Conservation (phyloP, 2,329 filamentous ascomycete genomes). For the Magnaporthiopsis rhizophila region DNA sequence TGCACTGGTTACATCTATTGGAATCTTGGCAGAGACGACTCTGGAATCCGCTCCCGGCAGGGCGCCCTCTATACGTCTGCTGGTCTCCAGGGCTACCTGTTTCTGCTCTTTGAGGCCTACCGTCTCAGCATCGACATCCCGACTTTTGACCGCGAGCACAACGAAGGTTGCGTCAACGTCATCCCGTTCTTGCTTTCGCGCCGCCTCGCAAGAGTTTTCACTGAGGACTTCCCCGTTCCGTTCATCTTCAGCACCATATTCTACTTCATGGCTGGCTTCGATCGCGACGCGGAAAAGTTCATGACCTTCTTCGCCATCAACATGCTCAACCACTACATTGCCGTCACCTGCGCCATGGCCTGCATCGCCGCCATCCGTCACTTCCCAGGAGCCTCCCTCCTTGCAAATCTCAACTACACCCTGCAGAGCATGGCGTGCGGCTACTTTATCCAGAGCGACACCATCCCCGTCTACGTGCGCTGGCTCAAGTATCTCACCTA, state of each 20-base stretch:
- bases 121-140: constrained; percentile 67
- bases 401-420: constrained; percentile 66
- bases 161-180: constrained; percentile 63
- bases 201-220: constrained; percentile 57
- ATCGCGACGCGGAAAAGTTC: constrained; percentile 54
- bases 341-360: constrained; percentile 61
- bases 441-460: constrained; percentile 66
- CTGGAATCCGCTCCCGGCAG: constrained; percentile 66
- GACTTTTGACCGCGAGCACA: constrained; percentile 67
- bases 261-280: constrained; percentile 73
- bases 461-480: constrained; percentile 68
- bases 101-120: constrained; percentile 69
- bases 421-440: constrained; percentile 68
- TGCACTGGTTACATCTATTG: constrained; percentile 69
- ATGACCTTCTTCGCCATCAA: constrained; percentile 64
- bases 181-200: constrained; percentile 63
- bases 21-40: constrained; percentile 53
- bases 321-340: constrained; percentile 64
- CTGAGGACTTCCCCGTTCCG: constrained; percentile 67
- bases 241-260: constrained; percentile 62
- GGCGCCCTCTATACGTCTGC: constrained; percentile 66
- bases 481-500: constrained; percentile 64
- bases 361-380: constrained; percentile 58
- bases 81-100: constrained; percentile 67
- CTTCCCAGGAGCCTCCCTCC: constrained; percentile 63